Conservation (phyloP, 2,329 filamentous ascomycete genomes). For the Colletotrichum caudatum region DNA sequence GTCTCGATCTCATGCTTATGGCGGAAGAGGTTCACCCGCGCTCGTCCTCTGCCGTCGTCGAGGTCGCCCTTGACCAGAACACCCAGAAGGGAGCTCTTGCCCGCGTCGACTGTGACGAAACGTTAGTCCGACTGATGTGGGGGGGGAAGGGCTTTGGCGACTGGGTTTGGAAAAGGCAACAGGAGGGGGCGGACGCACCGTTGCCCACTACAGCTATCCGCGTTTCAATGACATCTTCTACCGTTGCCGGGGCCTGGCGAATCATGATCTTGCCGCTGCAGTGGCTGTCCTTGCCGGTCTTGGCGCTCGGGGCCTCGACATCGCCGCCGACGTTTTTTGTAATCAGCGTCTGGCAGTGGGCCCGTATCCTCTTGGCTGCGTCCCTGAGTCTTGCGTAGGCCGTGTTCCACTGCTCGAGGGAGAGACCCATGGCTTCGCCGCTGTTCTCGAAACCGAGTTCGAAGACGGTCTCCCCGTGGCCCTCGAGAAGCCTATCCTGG, state of each 20-base stretch:
- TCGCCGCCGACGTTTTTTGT: conserved; percentile 91
- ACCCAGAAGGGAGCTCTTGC: conserved; percentile 95
- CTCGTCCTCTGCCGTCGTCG: conserved; percentile 93
- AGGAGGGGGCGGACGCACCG: conserved; percentile 60
- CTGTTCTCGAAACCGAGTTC: conserved; percentile 93
- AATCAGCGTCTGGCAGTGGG: conserved; percentile 84
- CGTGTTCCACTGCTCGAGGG: conserved; percentile 78
- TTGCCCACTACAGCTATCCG: conserved; percentile 97
- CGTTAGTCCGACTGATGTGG: neutral
- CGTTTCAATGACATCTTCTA: conserved; percentile 94
- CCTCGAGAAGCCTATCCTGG: conserved; percentile 79
- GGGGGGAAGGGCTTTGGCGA: neutral
- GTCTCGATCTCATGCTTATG: conserved; percentile 99
- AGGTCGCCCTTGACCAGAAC: conserved; percentile 95
- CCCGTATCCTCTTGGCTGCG: conserved; percentile 73
- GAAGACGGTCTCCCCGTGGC: conserved; percentile 89
- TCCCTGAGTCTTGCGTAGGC: conserved; percentile 75
- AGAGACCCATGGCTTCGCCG: conserved; percentile 85
- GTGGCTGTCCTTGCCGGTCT: conserved; percentile 75
- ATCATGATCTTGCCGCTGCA: conserved; percentile 90
- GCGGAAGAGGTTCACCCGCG: conserved; percentile 93
- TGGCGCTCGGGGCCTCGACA: conserved; percentile 74
- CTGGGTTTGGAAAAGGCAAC: neutral
- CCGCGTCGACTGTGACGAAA: conserved; percentile 82
- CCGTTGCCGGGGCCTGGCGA: conserved; percentile 76